Percentiles rank a stretch among this genome's conserved stretches.
Evolutionary conservation across 1,139 yeast species (phyloP).

Genomic region (Spathaspora sp.): DNA sequence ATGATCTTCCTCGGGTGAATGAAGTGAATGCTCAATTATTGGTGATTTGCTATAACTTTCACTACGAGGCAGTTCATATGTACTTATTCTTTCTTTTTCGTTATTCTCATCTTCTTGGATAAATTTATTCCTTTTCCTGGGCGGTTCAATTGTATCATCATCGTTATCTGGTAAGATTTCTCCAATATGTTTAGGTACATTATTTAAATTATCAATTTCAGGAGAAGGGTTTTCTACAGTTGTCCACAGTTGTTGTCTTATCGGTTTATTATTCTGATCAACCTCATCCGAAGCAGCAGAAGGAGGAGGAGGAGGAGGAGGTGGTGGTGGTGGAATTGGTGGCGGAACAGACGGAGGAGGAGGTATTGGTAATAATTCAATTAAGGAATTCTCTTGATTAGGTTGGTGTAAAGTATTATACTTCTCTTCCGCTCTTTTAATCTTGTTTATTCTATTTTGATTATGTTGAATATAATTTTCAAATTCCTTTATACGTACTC

Average conservation of each 20-base stretch:
- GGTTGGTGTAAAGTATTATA: neutral
- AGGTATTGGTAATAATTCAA: neutral
- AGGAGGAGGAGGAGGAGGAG: neutral
- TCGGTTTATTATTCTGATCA: neutral
- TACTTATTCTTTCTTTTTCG: neutral
- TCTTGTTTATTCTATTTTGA: neutral
- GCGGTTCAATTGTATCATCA: neutral
- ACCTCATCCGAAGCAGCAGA: neutral
- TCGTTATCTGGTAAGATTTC: conserved; percentile 3
- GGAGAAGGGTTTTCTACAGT: neutral
- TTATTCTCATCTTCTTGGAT: neutral
- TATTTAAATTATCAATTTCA: neutral
- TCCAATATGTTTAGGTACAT: neutral
- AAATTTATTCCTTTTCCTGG: neutral
- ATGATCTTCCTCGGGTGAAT: neutral
- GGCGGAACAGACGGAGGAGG: conserved; percentile 1
- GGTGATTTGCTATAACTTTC: neutral
- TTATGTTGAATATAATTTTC: neutral
- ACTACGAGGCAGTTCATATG: neutral
- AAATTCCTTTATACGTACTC: neutral
- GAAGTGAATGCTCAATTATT: neutral
- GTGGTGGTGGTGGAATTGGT: neutral
- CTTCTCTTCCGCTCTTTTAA: neutral
- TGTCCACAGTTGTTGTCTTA: neutral
- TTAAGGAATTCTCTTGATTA: neutral